A percentile compares a stretch with the other conserved stretches of the same genome.
Evolutionary conservation across 2,329 filamentous ascomycete genomes (phyloP).

Genomic region (Trichoderma citrinoviride): DNA sequence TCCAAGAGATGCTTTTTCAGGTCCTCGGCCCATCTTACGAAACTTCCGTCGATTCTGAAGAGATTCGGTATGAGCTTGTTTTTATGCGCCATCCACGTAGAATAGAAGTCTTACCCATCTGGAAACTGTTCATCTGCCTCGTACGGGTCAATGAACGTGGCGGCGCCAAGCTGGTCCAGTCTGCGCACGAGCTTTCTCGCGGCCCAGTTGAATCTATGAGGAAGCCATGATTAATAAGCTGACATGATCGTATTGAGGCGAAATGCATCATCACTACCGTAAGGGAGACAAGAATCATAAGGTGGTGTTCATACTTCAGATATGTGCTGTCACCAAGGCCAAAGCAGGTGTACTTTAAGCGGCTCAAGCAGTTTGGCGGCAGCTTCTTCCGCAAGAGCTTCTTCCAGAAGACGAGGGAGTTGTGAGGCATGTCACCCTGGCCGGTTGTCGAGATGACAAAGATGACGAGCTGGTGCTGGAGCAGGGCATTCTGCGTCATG

Average conservation of each 20-base stretch:
- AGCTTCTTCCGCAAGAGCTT: constrained; percentile 77
- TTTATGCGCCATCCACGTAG: too few species aligned
- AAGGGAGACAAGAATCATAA: background rate
- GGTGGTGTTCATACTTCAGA: constrained; percentile 62
- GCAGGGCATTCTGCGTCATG: constrained; percentile 46
- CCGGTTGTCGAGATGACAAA: constrained; percentile 90
- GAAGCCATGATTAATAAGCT: background rate
- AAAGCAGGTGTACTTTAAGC: constrained; percentile 77
- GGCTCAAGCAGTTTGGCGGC: constrained; percentile 63
- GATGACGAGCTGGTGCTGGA: constrained; percentile 60
- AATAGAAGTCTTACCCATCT: constrained; percentile 63
- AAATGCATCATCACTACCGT: background rate
- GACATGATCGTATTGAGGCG: background rate
- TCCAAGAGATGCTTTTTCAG: constrained; percentile 66
- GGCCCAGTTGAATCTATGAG: constrained; percentile 81
- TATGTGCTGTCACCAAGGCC: constrained; percentile 95
- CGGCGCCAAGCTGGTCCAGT: constrained; percentile 77
- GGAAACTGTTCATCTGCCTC: constrained; percentile 93
- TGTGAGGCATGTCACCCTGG: constrained; percentile 87
- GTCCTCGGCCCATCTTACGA: constrained; percentile 71
- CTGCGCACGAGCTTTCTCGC: constrained; percentile 84
- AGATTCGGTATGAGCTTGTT: background rate
- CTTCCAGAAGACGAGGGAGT: constrained; percentile 81
- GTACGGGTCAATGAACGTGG: constrained; percentile 70
- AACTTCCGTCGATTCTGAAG: constrained; percentile 74